phyloP scores from a whole-genome alignment of 352 stramenopile species.

The Pseudoperonospora humuli region DNA sequence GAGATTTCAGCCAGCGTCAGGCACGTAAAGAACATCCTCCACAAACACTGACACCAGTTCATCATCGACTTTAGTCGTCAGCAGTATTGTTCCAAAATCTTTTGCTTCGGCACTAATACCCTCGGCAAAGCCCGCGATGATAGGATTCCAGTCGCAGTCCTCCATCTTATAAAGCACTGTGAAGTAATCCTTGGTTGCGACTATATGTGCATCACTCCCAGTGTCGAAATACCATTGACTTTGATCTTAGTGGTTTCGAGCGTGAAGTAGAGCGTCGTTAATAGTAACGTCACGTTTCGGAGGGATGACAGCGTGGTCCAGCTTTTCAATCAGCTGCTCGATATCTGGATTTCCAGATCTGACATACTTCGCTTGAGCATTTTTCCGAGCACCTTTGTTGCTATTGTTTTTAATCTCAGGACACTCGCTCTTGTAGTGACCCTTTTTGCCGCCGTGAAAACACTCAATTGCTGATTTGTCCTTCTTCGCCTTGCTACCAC shows the following conservation, averaged over 20 bases:
- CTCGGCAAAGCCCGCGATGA: neutral
- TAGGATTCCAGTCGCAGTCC: neutral
- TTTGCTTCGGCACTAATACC: neutral
- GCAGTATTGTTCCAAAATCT: neutral
- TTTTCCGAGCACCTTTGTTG: no score
- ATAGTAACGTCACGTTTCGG: neutral
- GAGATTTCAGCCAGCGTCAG: slow-evolving; percentile 7
- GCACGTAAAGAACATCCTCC: slow-evolving; percentile 6
- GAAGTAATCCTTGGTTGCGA: neutral
- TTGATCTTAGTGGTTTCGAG: no score
- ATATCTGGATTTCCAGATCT: no score
- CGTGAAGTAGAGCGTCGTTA: neutral
- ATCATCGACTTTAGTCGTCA: slow-evolving; percentile 1
- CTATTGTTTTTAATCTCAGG: neutral
- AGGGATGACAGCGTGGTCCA: neutral
- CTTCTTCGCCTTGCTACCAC: neutral
- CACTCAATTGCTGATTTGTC: no score
- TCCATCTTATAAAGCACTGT: neutral
- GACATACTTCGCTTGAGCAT: neutral
- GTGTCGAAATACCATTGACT: neutral
- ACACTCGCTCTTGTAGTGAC: neutral
- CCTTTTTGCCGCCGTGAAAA: neutral
- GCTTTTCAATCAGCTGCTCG: no score
- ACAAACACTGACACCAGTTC: neutral
- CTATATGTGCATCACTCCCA: neutral